Evolutionary conservation across 768 basidiomycete species (phyloP).

Genomic region (Lentinula sp.): DNA sequence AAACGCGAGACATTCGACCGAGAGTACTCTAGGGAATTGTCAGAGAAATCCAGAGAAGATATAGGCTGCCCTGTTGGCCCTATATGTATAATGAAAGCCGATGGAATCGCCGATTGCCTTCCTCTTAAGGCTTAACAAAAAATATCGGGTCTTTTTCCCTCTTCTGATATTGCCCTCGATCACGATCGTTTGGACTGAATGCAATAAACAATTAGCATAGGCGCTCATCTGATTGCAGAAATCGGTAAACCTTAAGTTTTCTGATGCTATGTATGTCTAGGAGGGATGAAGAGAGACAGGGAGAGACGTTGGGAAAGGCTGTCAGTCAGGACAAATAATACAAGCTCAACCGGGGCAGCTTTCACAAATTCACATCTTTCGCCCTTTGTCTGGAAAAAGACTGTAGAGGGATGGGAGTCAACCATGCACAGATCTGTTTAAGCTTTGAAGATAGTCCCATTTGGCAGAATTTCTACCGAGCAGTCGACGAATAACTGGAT

Average conservation of each 20-base stretch:
- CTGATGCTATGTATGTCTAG: background rate
- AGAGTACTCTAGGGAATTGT: background rate
- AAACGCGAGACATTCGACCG: background rate
- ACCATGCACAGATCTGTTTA: background rate
- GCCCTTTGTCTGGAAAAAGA: too few relatives aligned
- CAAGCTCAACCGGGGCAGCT: too few relatives aligned
- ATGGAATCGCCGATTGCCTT: background rate
- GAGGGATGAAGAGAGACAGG: too few relatives aligned
- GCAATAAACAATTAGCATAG: background rate
- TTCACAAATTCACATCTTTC: too few relatives aligned
- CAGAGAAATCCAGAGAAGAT: background rate
- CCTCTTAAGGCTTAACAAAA: background rate
- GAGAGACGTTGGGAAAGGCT: background rate
- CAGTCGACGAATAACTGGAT: background rate
- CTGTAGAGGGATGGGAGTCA: too few relatives aligned
- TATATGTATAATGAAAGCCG: background rate
- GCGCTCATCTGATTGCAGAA: background rate
- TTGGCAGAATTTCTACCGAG: background rate
- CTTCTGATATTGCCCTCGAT: background rate
- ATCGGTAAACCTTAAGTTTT: background rate
- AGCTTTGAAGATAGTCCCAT: background rate
- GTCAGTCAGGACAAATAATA: background rate
- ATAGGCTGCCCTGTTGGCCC: too few relatives aligned
- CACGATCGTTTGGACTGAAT: background rate
- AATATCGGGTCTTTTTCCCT: background rate